A percentile compares a stretch with the other conserved stretches of the same genome.
phyloP scores from a whole-genome alignment of 164 flowering plant species.

The Magnolia kwangsiensis region DNA sequence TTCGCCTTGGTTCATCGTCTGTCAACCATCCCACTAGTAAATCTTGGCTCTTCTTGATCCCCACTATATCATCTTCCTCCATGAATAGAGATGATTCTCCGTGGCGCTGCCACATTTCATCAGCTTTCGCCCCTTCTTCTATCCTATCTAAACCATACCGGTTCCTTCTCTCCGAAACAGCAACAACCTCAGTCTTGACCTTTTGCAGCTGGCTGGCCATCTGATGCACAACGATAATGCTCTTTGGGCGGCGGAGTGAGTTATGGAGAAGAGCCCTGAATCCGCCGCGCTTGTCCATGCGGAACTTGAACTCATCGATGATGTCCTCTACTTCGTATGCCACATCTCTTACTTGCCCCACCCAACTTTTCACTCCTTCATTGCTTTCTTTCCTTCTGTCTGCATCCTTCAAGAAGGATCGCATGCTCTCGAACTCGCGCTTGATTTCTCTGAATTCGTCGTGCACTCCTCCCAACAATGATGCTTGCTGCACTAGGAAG shows the following conservation, averaged over 20 bases:
- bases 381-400: neutral
- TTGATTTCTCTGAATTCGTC: neutral
- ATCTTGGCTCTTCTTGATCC: conserved; percentile 29
- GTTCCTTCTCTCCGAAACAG: neutral
- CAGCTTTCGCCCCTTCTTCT: neutral
- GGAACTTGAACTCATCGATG: conserved; percentile 7
- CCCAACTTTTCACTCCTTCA: neutral
- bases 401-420: conserved; percentile 3
- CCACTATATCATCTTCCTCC: conserved; percentile 25
- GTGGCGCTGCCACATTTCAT: neutral
- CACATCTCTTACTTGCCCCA: neutral
- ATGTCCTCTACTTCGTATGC: neutral
- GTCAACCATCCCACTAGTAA: conserved; percentile 27
- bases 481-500: neutral
- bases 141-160: neutral
- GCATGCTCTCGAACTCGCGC: conserved; percentile 27
- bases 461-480: neutral
- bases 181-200: neutral
- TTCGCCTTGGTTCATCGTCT: conserved; percentile 23
- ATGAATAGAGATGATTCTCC: conserved; percentile 12
- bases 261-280: neutral
- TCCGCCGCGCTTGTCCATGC: neutral
- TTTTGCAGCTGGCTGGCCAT: neutral
- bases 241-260: neutral
- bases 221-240: conserved; percentile 2